These are phyloP conservation scores for Petunia hybrid DNA, from an alignment of 305 asterid species.

Conservation along the genomic window DNA sequence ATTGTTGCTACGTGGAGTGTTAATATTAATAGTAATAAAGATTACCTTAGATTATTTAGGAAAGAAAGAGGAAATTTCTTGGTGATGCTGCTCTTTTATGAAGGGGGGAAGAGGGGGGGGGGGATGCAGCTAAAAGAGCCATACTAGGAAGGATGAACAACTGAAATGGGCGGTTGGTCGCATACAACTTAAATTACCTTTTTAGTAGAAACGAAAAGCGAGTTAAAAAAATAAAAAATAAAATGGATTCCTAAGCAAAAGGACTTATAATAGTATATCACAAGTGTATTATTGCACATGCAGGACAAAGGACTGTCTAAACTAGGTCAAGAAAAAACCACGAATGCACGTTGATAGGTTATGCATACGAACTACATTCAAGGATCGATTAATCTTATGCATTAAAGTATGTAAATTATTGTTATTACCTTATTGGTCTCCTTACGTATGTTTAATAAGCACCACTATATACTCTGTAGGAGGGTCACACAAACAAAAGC, in stretches of 20 bases:
- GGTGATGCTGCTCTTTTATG: neutral
- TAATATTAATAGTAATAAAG: neutral
- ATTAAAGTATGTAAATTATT: slow-evolving; percentile 26
- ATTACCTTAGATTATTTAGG: slow-evolving; percentile 1
- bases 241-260: neutral
- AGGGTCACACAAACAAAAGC: neutral
- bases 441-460: too few relatives aligned
- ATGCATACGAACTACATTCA: slow-evolving; percentile 8
- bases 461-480: too few relatives aligned
- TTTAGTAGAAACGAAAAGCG: neutral
- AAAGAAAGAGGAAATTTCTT: slow-evolving; percentile 15
- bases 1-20: too few relatives aligned
- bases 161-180: neutral
- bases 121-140: neutral
- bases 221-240: neutral
- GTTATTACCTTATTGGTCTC: neutral
- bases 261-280: neutral
- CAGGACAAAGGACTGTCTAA: neutral
- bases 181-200: neutral
- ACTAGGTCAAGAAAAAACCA: neutral
- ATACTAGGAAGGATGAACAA: neutral
- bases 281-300: slow-evolving; percentile 28
- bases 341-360: slow-evolving; percentile 10
- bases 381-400: neutral
- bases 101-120: too few relatives aligned